Evolutionary conservation across 768 basidiomycete genomes (phyloP).

Genomic region (Pleurotus sapidus): DNA sequence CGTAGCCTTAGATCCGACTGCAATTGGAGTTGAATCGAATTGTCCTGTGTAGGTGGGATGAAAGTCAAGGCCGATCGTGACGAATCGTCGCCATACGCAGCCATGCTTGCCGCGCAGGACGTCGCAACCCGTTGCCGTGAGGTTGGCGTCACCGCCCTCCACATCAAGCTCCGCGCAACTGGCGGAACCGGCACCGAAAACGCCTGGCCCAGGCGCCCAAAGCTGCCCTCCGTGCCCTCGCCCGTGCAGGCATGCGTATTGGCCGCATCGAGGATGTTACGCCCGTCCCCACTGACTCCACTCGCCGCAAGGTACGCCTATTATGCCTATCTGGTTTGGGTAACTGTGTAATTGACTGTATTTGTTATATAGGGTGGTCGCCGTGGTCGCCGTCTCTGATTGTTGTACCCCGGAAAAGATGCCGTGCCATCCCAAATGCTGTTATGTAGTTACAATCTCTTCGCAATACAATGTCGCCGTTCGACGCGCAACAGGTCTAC

Average conservation of each 20-base stretch:
- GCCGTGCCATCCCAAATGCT: slow-evolving; percentile 5
- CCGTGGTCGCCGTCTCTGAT: slow-evolving; percentile 93
- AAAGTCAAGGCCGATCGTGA: slow-evolving; percentile 99
- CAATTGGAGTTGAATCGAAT: neutral
- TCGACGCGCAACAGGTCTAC: slow-evolving; percentile 80
- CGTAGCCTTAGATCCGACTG: slow-evolving; percentile 19
- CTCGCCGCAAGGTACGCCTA: slow-evolving; percentile 83
- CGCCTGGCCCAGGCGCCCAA: slow-evolving; percentile 98
- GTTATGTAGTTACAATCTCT: neutral
- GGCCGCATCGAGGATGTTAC: slow-evolving; percentile 99
- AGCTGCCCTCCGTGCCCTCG: slow-evolving; percentile 96
- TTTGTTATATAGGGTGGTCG: slow-evolving; percentile 81
- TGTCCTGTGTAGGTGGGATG: slow-evolving; percentile 74
- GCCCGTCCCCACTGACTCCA: slow-evolving; percentile 95
- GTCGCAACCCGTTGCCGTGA: slow-evolving; percentile 96
- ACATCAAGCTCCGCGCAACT: slow-evolving; percentile 98
- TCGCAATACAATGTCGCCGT: slow-evolving; percentile 69
- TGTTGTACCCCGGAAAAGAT: neutral
- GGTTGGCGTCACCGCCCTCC: slow-evolving; percentile 96
- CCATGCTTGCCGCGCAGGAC: slow-evolving; percentile 98
- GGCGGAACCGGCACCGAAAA: slow-evolving; percentile 99
- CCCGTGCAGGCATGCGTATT: slow-evolving; percentile 97
- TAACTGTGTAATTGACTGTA: neutral
- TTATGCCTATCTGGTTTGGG: neutral
- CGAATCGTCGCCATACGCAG: slow-evolving; percentile 96